These are phyloP conservation scores for Aspergillus wentii DNA, from an alignment of 495 filamentous ascomycete species.

Conservation along the genomic window DNA sequence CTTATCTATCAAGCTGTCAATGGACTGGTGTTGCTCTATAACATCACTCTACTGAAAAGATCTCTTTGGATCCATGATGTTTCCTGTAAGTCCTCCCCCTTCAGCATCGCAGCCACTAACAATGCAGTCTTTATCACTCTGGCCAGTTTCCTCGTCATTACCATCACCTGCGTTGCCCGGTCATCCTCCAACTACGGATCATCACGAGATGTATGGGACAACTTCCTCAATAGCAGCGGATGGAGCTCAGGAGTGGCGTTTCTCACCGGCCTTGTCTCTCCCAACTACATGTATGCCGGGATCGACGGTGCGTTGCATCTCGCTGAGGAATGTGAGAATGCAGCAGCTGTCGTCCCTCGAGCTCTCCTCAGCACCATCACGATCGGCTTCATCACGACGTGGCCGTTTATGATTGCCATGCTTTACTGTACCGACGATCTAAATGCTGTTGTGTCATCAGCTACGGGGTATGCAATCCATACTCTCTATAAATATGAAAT, in stretches of 20 bases:
- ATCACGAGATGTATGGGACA: conserved; percentile 17
- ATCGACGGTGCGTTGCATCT: conserved; percentile 32
- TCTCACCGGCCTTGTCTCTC: conserved; percentile 22
- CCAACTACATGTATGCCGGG: conserved; percentile 26
- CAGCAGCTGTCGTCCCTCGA: conserved; percentile 18
- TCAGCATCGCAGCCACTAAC: not conserved
- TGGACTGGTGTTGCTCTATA: conserved; percentile 14
- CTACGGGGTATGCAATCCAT: conserved; percentile 1
- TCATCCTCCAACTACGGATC: conserved; percentile 15
- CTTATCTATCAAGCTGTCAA: conserved; percentile 34
- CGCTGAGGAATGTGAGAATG: conserved; percentile 25
- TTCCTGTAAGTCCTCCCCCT: conserved; percentile 21
- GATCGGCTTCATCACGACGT: conserved; percentile 23
- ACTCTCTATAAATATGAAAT: conserved; percentile 7
- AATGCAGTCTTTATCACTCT: conserved; percentile 14
- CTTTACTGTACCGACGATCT: conserved; percentile 12
- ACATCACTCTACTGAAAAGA: conserved; percentile 15
- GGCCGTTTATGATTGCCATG: conserved; percentile 23
- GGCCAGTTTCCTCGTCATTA: conserved; percentile 14
- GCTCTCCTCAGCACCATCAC: conserved; percentile 22
- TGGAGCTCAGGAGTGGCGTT: conserved; percentile 26
- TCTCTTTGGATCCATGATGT: conserved; percentile 24
- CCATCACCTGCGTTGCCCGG: conserved; percentile 19
- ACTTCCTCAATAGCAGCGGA: conserved; percentile 23
- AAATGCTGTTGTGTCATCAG: not conserved